Evolutionary conservation across 1,139 yeast species (phyloP).

Genomic region (Debaryomyces sp.): DNA sequence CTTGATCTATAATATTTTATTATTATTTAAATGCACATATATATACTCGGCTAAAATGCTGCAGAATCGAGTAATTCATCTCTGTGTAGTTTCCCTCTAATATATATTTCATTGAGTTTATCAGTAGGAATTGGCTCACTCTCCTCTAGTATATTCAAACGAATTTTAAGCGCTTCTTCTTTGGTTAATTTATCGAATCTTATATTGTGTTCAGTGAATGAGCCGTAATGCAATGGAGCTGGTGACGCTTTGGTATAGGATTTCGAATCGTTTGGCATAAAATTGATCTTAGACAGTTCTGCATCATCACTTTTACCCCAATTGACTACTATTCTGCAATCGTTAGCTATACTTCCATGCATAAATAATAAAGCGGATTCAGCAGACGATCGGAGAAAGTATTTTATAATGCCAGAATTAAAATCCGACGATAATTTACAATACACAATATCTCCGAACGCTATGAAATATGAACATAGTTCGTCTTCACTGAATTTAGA

Average conservation of each 20-base stretch:
- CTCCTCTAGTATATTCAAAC: slow-evolving; percentile 17
- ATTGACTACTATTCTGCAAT: slow-evolving; percentile 29
- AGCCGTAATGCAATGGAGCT: slow-evolving; percentile 25
- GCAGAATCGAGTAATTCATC: slow-evolving; percentile 17
- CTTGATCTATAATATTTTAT: not conserved
- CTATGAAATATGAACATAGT: slow-evolving; percentile 27
- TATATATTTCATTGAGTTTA: slow-evolving; percentile 20
- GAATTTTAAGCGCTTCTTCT: slow-evolving; percentile 13
- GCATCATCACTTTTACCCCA: slow-evolving; percentile 33
- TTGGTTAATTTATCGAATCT: slow-evolving; percentile 22
- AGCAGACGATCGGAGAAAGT: slow-evolving; percentile 35
- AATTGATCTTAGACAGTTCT: slow-evolving; percentile 11
- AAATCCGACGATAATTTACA: slow-evolving; percentile 24
- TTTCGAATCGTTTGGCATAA: slow-evolving; percentile 9
- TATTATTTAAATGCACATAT: not conserved
- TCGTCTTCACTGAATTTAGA: slow-evolving; percentile 34
- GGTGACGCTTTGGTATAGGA: slow-evolving; percentile 17
- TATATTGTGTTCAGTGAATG: slow-evolving; percentile 12
- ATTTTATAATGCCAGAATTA: slow-evolving; percentile 30
- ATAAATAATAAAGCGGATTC: slow-evolving; percentile 37
- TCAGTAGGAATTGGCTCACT: slow-evolving; percentile 22
- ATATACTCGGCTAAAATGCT: slow-evolving; percentile 3
- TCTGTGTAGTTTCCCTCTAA: slow-evolving; percentile 17
- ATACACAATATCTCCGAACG: slow-evolving; percentile 40
- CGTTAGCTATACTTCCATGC: slow-evolving; percentile 35